Percentiles rank a stretch among this genome's conserved stretches.
Evolutionary conservation across 2,329 filamentous ascomycete species (phyloP).

Genomic region (Botryotinia calthae): DNA sequence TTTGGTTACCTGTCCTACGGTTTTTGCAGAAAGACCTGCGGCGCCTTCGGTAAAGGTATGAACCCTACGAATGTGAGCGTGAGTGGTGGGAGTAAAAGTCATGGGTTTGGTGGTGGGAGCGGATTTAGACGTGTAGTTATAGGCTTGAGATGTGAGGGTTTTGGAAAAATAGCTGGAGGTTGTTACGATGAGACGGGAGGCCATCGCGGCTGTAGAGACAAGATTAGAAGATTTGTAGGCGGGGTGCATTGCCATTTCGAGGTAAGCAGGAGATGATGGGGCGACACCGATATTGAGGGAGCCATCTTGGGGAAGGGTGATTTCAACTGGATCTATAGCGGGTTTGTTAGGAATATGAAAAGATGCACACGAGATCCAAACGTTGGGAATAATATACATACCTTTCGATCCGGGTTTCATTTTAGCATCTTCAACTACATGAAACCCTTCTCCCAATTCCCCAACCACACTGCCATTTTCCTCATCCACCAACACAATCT

Average conservation of each 20-base stretch:
- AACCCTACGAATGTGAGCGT: conserved; percentile 81
- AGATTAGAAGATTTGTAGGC: conserved; percentile 87
- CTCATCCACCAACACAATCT: conserved; percentile 92
- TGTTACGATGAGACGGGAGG: conserved; percentile 89
- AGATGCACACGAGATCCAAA: conserved; percentile 3
- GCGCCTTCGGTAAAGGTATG: conserved; percentile 81
- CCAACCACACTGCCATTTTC: conserved; percentile 95
- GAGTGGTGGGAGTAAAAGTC: conserved; percentile 82
- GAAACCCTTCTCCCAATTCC: conserved; percentile 78
- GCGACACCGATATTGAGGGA: conserved; percentile 64
- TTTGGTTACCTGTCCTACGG: conserved; percentile 77
- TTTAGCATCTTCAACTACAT: conserved; percentile 72
- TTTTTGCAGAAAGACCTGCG: conserved; percentile 77
- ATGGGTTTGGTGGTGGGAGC: conserved; percentile 77
- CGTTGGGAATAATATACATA: conserved; percentile 42
- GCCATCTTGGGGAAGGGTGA: conserved; percentile 68
- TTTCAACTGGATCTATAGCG: conserved; percentile 71
- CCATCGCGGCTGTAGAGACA: conserved; percentile 81
- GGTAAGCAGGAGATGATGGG: conserved; percentile 66
- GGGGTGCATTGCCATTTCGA: conserved; percentile 77
- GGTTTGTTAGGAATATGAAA: conserved; percentile 17
- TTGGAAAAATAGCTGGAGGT: conserved; percentile 77
- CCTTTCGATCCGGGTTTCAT: conserved; percentile 89
- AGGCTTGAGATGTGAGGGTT: conserved; percentile 72
- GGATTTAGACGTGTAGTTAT: conserved; percentile 75